Base-by-base conservation (phyloP, 1,284 basidiomycete species). In the Fomitiporia mediterranea region DNA sequence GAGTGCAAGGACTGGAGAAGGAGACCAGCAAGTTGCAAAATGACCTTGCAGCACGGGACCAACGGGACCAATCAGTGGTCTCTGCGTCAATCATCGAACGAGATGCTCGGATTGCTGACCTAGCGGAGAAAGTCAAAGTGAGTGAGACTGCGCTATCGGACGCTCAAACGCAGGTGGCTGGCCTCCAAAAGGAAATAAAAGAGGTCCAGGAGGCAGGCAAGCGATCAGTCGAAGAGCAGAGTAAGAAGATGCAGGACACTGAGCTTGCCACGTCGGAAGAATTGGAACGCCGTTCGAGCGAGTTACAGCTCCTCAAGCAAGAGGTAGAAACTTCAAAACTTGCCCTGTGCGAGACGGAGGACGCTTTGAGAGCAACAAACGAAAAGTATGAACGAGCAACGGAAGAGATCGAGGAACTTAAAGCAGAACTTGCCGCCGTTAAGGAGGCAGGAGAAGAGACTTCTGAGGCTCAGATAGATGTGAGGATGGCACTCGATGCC, bases 1-100 rank as follows among this genome's bases (percentile, higher is more conserved):
- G 66, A 13, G 51, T 70, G 38, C 66, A 69, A 28, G 68, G 72
- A n/a, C 4, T 47, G 46, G 32, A 53, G 54, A 30, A 48, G n/a
- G 53, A 62, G 46, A 34, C 49, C 6, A 61, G 63, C 8, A 44
- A 61, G 11, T 58, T 68, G 17, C 59, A 59, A 19, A 57, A 60
- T 21, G 65, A 21, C 19, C 61, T 30, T 59, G 46, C 65, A 27
- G 63, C 63, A 17, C 63, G 68, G 6, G 64, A 56, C 11, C 58
- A 46, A 17, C n/a, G n/a, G n/a, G 53, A 58, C 28, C 19, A 42
- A 15, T 35, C 38, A 9, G 30, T 47, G 17, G 19, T 56, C 21
- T 28, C 34, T 9, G 34, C 25, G 2, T 28, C 35, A n/a, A 27
- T 53, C 35, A 34, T n/a, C 13, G 58, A 60, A 17, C 53, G 53